These are phyloP conservation scores for Gliomastix tumulicola DNA, from an alignment of 2,329 filamentous ascomycete species.

Conservation along the genomic window DNA sequence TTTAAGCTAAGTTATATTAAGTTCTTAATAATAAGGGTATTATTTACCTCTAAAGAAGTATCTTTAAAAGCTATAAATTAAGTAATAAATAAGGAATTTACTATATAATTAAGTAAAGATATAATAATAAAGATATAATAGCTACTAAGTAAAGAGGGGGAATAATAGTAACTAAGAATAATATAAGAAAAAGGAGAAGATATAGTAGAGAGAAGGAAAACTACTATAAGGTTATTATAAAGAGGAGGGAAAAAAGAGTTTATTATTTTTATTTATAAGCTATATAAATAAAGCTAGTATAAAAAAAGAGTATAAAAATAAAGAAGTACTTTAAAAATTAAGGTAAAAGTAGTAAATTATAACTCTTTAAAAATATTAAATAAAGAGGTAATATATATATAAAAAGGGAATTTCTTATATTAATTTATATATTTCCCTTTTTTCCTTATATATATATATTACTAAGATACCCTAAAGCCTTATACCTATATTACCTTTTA, in stretches of 20 bases:
- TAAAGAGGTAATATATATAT: background rate
- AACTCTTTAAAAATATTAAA: background rate
- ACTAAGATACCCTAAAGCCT: background rate
- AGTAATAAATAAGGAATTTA: background rate
- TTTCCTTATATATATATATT: background rate
- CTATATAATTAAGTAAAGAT: background rate
- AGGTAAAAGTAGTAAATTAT: background rate
- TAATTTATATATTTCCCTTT: background rate
- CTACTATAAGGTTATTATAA: background rate
- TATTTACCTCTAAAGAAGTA: background rate
- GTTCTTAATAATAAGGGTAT: background rate
- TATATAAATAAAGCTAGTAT: constrained; percentile 1
- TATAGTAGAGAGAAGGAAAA: background rate
- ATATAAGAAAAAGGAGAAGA: background rate
- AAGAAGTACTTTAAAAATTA: background rate
- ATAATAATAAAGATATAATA: constrained; percentile 1
- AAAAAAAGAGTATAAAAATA: background rate
- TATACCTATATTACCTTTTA: background rate
- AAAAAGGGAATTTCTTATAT: background rate
- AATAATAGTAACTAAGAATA: background rate
- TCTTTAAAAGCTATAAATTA: background rate
- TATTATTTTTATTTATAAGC: background rate
- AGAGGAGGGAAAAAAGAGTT: background rate
- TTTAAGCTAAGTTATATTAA: background rate
- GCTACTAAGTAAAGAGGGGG: background rate